phyloP scores from a whole-genome alignment of 345 rosid species.

The Heritiera fomes region DNA sequence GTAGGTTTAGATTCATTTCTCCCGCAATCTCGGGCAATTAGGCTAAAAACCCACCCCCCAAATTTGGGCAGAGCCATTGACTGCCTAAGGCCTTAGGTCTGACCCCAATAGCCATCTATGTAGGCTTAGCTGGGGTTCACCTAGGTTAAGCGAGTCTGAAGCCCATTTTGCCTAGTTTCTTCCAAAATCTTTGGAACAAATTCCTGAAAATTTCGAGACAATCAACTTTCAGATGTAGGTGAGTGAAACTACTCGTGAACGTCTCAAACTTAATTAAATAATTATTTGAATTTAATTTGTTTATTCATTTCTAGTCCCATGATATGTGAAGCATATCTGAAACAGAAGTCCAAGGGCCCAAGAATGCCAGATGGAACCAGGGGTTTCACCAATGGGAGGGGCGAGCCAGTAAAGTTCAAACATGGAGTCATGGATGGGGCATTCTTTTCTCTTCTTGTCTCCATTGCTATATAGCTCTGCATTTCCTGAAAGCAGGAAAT shows the following conservation, averaged over 20 bases:
- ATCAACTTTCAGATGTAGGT: too few relatives aligned
- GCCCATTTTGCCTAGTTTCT: neutral
- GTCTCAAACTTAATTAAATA: too few relatives aligned
- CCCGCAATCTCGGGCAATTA: neutral
- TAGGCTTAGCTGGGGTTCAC: neutral
- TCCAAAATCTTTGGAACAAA: neutral
- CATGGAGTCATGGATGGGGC: neutral
- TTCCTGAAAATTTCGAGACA: too few relatives aligned
- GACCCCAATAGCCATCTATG: neutral
- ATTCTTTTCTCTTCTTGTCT: too few relatives aligned
- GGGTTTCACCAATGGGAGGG: slow-evolving; percentile 88
- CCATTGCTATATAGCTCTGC: neutral
- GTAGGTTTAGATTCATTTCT: neutral
- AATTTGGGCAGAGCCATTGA: neutral
- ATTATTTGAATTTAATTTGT: too few relatives aligned
- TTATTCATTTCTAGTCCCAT: too few relatives aligned
- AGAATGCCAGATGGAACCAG: slow-evolving; percentile 90
- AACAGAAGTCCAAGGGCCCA: slow-evolving; percentile 62
- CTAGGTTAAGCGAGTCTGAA: neutral
- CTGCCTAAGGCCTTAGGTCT: neutral
- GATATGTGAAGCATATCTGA: slow-evolving; percentile 39
- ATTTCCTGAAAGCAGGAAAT: neutral
- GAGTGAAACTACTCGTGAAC: too few relatives aligned
- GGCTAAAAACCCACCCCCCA: neutral
- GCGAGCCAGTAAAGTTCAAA: slow-evolving; percentile 48